Evolutionary conservation across 2,329 filamentous ascomycete species (phyloP).

Genomic region (Metarhizium brunneum): DNA sequence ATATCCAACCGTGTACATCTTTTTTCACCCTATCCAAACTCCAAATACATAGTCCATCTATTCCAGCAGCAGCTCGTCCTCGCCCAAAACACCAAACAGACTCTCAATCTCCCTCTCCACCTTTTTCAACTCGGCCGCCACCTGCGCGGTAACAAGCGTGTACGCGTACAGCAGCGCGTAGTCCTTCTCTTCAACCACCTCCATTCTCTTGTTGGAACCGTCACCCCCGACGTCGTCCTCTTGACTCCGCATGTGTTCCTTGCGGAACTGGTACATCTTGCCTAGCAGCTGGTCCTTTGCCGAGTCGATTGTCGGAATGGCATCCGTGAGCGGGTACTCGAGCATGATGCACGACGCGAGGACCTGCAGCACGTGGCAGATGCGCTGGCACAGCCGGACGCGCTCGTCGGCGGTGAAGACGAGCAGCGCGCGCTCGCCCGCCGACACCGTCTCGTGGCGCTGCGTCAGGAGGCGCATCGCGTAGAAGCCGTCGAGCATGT

Average conservation of each 20-base stretch:
- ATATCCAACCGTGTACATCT: background rate
- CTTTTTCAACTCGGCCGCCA: slow-evolving; percentile 53
- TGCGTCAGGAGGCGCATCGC: slow-evolving; percentile 90
- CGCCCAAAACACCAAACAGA: slow-evolving; percentile 53
- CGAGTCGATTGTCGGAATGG: slow-evolving; percentile 72
- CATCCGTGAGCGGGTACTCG: slow-evolving; percentile 86
- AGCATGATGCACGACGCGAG: slow-evolving; percentile 89
- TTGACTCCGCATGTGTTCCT: slow-evolving; percentile 43
- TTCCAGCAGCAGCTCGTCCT: slow-evolving; percentile 48
- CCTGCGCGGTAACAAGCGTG: slow-evolving; percentile 58
- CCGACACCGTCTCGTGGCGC: slow-evolving; percentile 65
- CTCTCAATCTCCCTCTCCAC: slow-evolving; percentile 53
- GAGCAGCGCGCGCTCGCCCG: slow-evolving; percentile 74
- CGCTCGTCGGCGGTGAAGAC: slow-evolving; percentile 73
- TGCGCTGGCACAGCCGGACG: slow-evolving; percentile 71
- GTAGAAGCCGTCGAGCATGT: slow-evolving; percentile 88
- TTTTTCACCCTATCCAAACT: no score
- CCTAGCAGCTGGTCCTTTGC: slow-evolving; percentile 75
- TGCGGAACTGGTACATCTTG: slow-evolving; percentile 80
- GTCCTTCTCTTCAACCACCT: slow-evolving; percentile 60
- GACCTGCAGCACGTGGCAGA: slow-evolving; percentile 80
- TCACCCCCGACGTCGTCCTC: slow-evolving; percentile 12
- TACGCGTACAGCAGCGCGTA: slow-evolving; percentile 93
- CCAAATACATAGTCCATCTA: slow-evolving; percentile 17
- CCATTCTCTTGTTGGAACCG: slow-evolving; percentile 9